Base-by-base conservation (phyloP, 225 moss, liverwort and hornwort genomes). In the Polytrichum formosum region DNA sequence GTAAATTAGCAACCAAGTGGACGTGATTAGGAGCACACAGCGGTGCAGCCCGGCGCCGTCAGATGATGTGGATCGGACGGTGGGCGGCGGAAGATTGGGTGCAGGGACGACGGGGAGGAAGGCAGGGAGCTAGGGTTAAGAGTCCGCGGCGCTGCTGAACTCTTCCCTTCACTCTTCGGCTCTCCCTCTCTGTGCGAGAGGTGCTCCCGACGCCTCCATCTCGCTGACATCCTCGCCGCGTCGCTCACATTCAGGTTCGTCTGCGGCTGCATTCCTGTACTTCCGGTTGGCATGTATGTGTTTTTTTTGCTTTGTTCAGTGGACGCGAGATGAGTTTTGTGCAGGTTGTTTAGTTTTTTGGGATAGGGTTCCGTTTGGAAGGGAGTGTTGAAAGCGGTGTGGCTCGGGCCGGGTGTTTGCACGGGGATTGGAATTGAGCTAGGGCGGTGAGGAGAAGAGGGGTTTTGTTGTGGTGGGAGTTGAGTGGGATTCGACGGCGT, bases 131-230 rank as follows among this genome's bases (percentile, higher is more conserved):
- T 46, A 46, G 46, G 46, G 46, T 46, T 66, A 66, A 46, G 66
- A 35, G 19, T 20, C 30, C 31, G 66, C 66, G 66, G 31, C 66
- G 66, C 66, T 31, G 46, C 31, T n/a, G n/a, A 1, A 1, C 1
- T 10, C 8, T n/a, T 23, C 21, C 66, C 33, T 66, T 66, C 1
- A 2, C 20, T 31, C 23, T 35, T 10, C 0, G 46, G n/a, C 3
- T 6, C 66, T 83, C 5, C 75, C 83, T 0, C 6, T 30, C 1
- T 23, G 69, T 72, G 80, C 73, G 81, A 70, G 63, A 73, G 2
- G 4, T 69, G 75, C 25, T 78, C 10, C 76, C 74, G 70, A 76
- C 76, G 4, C 79, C 76, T 63, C 78, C 76, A 67, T 76, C 79
- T 58, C 23, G 21, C 1, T n/a, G 58, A 58, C 2, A 22, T 58